These are phyloP conservation scores for Letharia columbiana DNA, from an alignment of 495 filamentous ascomycete species.

Conservation along the genomic window DNA sequence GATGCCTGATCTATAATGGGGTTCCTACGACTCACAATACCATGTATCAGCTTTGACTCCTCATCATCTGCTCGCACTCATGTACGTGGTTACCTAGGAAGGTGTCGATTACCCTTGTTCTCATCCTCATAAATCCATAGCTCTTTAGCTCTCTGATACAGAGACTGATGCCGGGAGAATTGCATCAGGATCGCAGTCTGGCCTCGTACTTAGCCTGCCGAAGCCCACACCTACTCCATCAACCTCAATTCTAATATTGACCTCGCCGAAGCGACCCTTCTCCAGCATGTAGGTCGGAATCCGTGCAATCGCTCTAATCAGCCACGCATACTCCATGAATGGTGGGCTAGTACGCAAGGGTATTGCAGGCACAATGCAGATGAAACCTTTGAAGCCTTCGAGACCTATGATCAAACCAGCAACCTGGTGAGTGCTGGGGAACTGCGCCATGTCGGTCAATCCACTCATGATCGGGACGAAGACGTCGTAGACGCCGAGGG, in stretches of 20 bases:
- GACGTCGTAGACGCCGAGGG: slow-evolving; percentile 7
- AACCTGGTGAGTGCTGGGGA: not conserved
- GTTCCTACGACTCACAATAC: no score
- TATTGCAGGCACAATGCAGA: not conserved
- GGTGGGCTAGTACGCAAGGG: not conserved
- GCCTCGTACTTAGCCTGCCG: not conserved
- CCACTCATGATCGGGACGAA: slow-evolving; percentile 1
- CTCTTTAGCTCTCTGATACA: not conserved
- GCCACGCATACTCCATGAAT: not conserved
- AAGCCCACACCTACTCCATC: not conserved
- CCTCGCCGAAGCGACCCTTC: not conserved
- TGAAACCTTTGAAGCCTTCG: not conserved
- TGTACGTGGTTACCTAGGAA: no score
- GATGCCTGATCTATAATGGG: no score
- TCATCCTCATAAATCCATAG: no score
- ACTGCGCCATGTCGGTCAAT: slow-evolving; percentile 3
- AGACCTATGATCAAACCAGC: not conserved
- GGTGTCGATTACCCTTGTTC: no score
- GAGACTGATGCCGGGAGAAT: not conserved
- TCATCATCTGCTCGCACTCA: no score
- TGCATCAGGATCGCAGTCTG: not conserved
- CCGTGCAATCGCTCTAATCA: not conserved
- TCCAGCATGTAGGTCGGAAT: slow-evolving; percentile 5
- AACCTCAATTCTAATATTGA: not conserved
- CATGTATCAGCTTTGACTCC: no score